phyloP scores from a whole-genome alignment of 495 filamentous ascomycete species.

The Pyrenopolyporus hunteri region DNA sequence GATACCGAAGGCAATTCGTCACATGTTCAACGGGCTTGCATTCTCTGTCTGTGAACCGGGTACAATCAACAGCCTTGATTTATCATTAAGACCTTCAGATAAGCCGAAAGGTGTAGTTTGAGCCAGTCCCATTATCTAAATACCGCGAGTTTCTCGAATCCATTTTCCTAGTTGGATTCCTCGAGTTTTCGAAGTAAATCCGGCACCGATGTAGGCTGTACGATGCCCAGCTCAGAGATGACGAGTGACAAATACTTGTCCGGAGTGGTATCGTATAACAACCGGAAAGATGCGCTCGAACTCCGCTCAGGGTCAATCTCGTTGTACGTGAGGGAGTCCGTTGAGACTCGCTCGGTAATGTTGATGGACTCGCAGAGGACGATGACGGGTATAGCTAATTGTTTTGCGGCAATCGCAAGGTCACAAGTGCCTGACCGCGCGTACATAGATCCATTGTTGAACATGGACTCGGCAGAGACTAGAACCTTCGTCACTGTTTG shows the following conservation, averaged over 20 bases:
- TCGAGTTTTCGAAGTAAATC: conserved; percentile 56
- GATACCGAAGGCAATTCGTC: background rate
- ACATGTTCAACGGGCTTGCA: conserved; percentile 12
- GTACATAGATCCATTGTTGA: conserved; percentile 87
- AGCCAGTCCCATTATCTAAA: conserved; percentile 13
- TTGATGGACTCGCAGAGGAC: conserved; percentile 96
- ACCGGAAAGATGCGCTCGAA: conserved; percentile 70
- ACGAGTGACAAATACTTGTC: conserved; percentile 86
- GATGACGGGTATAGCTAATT: conserved; percentile 76
- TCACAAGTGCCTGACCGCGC: conserved; percentile 86
- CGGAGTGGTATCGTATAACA: conserved; percentile 95
- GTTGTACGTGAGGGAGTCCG: conserved; percentile 91
- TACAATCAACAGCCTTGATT: conserved; percentile 9
- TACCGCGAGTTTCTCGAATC: conserved; percentile 19
- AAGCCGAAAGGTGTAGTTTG: background rate
- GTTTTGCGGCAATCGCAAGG: conserved; percentile 84
- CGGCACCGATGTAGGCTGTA: conserved; percentile 84
- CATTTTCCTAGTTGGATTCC: conserved; percentile 50
- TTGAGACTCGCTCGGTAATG: conserved; percentile 87
- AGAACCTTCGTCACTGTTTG: conserved; percentile 79
- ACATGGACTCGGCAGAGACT: conserved; percentile 87
- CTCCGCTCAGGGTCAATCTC: conserved; percentile 73
- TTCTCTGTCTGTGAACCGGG: background rate
- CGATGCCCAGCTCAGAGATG: conserved; percentile 86
- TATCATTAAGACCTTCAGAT: background rate